Conservation (phyloP, 345 rosid species). For the Combretum micranthum region DNA sequence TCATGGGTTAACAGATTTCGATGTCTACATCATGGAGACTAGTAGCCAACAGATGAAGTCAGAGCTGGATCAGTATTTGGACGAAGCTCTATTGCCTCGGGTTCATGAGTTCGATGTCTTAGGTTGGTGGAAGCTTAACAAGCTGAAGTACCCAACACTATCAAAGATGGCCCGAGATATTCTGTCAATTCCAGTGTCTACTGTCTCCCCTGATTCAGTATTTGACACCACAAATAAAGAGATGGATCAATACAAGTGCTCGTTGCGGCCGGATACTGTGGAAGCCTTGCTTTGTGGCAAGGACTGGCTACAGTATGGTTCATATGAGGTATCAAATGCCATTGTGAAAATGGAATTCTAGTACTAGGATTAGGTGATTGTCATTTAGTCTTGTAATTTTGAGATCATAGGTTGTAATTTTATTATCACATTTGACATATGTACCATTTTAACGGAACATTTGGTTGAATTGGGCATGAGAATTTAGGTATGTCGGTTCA, state of each 20-base stretch:
- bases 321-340: constrained; percentile 30
- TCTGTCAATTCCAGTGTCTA: constrained; percentile 53
- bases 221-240: constrained; percentile 48
- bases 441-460: constrained; percentile 10
- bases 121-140: constrained; percentile 92
- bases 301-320: constrained; percentile 66
- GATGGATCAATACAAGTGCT: constrained; percentile 65
- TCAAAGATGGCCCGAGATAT: constrained; percentile 89
- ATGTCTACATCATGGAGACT: constrained; percentile 71
- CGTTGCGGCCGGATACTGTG: constrained; percentile 75
- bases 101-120: constrained; percentile 70
- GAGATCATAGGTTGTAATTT: constrained; percentile 15
- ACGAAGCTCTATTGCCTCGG: constrained; percentile 72
- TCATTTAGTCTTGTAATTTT: constrained; percentile 6
- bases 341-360: constrained; percentile 55
- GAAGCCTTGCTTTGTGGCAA: constrained; percentile 86
- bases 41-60: constrained; percentile 61
- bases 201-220: constrained; percentile 43
- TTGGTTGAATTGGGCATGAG: constrained; percentile 12
- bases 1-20: constrained; percentile 75
- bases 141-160: constrained; percentile 73
- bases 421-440: constrained; percentile 2
- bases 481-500: neutral
- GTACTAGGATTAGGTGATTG: constrained; percentile 19
- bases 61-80: constrained; percentile 83